Evolutionary conservation across 2,329 filamentous ascomycete genomes (phyloP), one percentile per base, ranked within the genome.

Genomic region (Ophiobolus disseminans): DNA sequence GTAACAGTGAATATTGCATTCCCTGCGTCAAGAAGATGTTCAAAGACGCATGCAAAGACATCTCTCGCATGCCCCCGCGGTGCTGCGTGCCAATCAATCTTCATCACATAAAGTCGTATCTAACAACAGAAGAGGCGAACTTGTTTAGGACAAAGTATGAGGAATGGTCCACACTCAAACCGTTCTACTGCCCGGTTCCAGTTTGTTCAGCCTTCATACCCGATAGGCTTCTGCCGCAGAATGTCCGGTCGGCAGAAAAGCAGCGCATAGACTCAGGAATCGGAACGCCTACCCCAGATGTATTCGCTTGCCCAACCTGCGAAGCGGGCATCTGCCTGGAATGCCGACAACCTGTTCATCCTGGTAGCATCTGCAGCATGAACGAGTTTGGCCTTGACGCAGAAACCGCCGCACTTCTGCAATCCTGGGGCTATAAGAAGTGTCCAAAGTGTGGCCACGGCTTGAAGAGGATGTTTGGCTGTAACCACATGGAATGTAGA

Each of bases 391-490:
- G 64, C 5, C 62, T 69, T 4, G 72, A 75, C 23, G 48, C 73
- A 17, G 72, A 77, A 17, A 70, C 65, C 3, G 61, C 63, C n/a
- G 49, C 50, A 8, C 41, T 78, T 25, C 63, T 82, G 2, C 65
- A 69, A 38, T 66, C 62, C 32, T 79, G 74, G 67, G 75, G 76
- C 3, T 77, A 80, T 60, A 82, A 80, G 59, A 68, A 72, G 7
- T 82, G 80, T 45, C 80, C 80, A 0, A 76, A 76, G 44, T 82
- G 80, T 50, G 68, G 72, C 1, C 68, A 75, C n/a, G 79, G 75
- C 7, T 63, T 82, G 13, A 72, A 73, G 52, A 73, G 73, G 43
- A 79, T 81, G 74, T 77, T 58, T 48, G 80, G 80, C 5, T 82
- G 80, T 55, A 60, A 63, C 25, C 76, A 80, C 40, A 76, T 82